Percentiles rank a stretch among this genome's conserved stretches.
Conservation (phyloP, 2,329 filamentous ascomycete species). For the Fragosphaeria purpurea region DNA sequence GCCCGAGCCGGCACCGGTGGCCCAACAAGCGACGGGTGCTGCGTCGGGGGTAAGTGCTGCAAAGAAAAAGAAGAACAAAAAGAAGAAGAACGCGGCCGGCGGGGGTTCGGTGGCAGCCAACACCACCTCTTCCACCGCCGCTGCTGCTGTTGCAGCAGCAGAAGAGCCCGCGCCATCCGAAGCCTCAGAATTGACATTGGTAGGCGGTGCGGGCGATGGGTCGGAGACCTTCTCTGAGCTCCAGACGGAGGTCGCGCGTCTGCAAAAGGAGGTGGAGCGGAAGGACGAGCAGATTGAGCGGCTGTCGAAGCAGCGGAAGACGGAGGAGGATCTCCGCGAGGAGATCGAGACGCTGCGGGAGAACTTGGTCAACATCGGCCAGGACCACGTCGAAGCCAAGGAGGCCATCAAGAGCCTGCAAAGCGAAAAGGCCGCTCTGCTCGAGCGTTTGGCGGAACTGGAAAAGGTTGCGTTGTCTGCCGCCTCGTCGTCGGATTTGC, state of each 20-base stretch:
- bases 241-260: conserved; percentile 37
- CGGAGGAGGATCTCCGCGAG: conserved; percentile 69
- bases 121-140: conserved; percentile 18
- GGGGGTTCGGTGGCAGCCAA: conserved; percentile 21
- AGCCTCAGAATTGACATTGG: conserved; percentile 15
- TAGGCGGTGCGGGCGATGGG: conserved; percentile 13
- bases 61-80: conserved; percentile 78
- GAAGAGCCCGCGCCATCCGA: conserved; percentile 24
- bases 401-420: conserved; percentile 63
- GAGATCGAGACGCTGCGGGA: conserved; percentile 80
- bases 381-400: conserved; percentile 76
- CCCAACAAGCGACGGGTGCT: not conserved
- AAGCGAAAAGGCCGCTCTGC: conserved; percentile 56
- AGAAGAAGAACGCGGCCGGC: conserved; percentile 64
- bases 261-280: conserved; percentile 44
- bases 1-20: conserved; percentile 8
- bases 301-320: conserved; percentile 59
- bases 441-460: conserved; percentile 53
- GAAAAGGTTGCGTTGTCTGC: conserved; percentile 52
- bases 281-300: conserved; percentile 66
- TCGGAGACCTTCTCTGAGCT: conserved; percentile 24
- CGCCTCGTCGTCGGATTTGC: conserved; percentile 23
- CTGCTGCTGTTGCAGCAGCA: conserved; percentile 15
- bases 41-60: conserved; percentile 1
- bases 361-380: conserved; percentile 66